Evolutionary conservation across 352 stramenopile species (phyloP), one percentile per base, ranked within the genome.

Genomic region (Pythium phragmiticola): DNA sequence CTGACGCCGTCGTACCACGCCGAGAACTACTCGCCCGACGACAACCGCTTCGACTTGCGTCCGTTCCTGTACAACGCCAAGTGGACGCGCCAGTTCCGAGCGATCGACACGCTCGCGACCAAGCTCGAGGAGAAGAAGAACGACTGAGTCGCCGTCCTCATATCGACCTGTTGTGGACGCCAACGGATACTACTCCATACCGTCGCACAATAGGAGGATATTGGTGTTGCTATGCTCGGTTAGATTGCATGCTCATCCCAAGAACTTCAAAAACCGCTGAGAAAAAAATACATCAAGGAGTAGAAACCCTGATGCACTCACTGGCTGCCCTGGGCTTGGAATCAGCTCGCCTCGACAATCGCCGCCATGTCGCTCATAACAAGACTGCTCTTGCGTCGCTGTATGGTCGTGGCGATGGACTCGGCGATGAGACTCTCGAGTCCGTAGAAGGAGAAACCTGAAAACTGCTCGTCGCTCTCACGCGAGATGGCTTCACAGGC

Each of bases 11-110:
- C 95, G 36, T 99, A 99, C 83, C 97, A 99, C 74, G 97, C 96
- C 19, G 97, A 99, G 75, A 97, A 93, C 73, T 99, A 99, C 77
- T 98, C 91, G 36, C 96, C 96, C 7, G 97, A 99, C 76, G 97
- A 99, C 83, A 99, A 99, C 84, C 93, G 94, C 42, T 99, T 99
- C 75, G 97, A 99, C 76, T 66, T 99, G 63, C 88, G 97, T 17
- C 97, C 92, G 57, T 99, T 99, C 80, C 79, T 99, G 23, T 99
- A 99, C 79, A 98, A 98, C 76, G 76, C 88, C 23, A 81, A 77
- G 63, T 99, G 96, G 96, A 91, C 89, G 52, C 87, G 96, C 30
- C 97, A 99, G 76, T 99, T 99, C 72, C 63, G 72, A 33, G 87
- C 87, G 23, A 99, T 99, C 62, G 96, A 99, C 77, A 73, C 78